Evolutionary conservation across 805 yeast species (phyloP), one percentile per base, ranked within the genome.

Genomic region (Pichia nanzhaoensis): DNA sequence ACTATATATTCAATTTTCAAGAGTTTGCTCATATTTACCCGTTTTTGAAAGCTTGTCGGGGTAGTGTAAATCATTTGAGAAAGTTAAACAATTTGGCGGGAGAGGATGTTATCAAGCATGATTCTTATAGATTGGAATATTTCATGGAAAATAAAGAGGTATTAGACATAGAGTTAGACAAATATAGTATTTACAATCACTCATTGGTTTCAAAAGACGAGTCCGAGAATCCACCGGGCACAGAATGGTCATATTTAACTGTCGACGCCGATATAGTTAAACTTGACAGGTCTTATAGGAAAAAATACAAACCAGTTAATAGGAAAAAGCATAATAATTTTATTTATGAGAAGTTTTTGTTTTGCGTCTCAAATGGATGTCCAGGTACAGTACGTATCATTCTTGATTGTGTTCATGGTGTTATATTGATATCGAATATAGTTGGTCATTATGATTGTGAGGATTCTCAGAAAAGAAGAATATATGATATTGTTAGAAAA

Each of bases 401-500:
- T 4, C 27, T 50, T 3, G 52, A 50, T 36, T 39, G 47, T 12
- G 27, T 42, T 33, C 46, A 50, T 34, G 34, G 46, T 22, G 28
- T 46, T n/a, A 45, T 50, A 14, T 27, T 44, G 9, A 33, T 50
- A 1, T 34, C 45, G 14, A 30, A 19, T 20, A 28, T 42, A 3
- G 37, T 37, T 33, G 20, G 37, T 6, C 53, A 50, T 39, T 42
- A 16, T 18, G 39, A 39, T 9, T 50, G 53, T 37, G 13, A 5
- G 10, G 53, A 50, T 18, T 21, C 39, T 24, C 49, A 47, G 10
- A 44, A 33, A 31, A 38, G 47, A 9, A 35, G 36, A 19, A 27
- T 50, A 30, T 50, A 39, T 12, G 53, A 50, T 24, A 40, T 47
- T 10, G 43, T 45, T n/a, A 42, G 44, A 30, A 50, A 50, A 22